Evolutionary conservation across 1,139 yeast species (phyloP).

Genomic region (Lodderomyces orthopsilosis): DNA sequence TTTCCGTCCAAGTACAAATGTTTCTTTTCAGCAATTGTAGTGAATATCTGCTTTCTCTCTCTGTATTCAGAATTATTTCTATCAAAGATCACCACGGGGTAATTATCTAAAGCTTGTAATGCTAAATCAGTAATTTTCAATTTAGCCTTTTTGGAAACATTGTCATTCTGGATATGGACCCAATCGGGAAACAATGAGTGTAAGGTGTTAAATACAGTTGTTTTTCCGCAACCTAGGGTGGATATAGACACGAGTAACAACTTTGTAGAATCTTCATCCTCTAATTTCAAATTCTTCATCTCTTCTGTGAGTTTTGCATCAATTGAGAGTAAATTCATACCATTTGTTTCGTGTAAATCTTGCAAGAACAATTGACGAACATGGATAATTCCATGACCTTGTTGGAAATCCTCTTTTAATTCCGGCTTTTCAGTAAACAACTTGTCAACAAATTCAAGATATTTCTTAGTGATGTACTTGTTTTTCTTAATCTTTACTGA

Average conservation of each 20-base stretch:
- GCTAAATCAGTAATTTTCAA: constrained; percentile 53
- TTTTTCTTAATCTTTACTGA: constrained; percentile 46
- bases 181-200: constrained; percentile 55
- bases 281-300: constrained; percentile 11
- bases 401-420: constrained; percentile 42
- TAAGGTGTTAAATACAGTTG: constrained; percentile 72
- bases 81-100: constrained; percentile 65
- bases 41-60: constrained; percentile 69
- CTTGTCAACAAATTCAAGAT: constrained; percentile 63
- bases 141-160: constrained; percentile 52
- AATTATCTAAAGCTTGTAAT: constrained; percentile 33
- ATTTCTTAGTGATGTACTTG: constrained; percentile 59
- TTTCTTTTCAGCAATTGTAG: constrained; percentile 44
- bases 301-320: constrained; percentile 20
- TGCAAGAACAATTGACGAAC: constrained; percentile 61
- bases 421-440: constrained; percentile 46
- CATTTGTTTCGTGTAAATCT: constrained; percentile 35
- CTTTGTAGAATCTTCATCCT: constrained; percentile 23
- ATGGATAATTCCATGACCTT: constrained; percentile 73
- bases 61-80: constrained; percentile 74
- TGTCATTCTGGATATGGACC: constrained; percentile 86
- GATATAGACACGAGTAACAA: constrained; percentile 80
- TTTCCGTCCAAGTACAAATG: constrained; percentile 33
- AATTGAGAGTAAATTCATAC: constrained; percentile 30
- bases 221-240: constrained; percentile 94